Evolutionary conservation across 164 flowering plant genomes (phyloP), one percentile per base, ranked within the genome.

Genomic region (Echeveria elegans): DNA sequence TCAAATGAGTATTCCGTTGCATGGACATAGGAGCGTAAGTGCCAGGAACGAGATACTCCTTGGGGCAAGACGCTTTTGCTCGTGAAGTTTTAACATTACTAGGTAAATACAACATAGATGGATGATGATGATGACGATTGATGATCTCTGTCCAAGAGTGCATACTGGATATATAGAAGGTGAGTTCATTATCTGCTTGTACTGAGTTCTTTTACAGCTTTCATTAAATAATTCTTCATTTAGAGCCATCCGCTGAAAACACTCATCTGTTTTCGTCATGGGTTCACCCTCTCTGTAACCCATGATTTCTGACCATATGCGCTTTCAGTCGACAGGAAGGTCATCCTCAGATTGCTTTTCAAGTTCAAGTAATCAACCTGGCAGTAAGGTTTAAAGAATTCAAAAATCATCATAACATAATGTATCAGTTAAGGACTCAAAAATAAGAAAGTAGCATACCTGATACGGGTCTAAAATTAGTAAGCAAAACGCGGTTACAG

Each of bases 281-380:
- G n/a, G 65, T 85, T 85, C 66, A 87, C 69, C 71, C 64, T 79
- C 77, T 88, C 84, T 15, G 79, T 68, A 69, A 47, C 72, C 97
- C 98, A 93, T 50, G 59, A 61, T 52, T 78, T 81, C 32, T 59
- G 78, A 26, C 82, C 87, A 70, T 72, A 71, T 29, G 10, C 72
- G 76, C 63, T 73, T 70, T 47, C 63, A 32, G 43, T 66, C 24
- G 79, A 75, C 62, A 67, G 76, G 71, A 78, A 88, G 18, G 63
- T 26, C 28, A 80, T 65, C 76, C 96, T 85, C 76, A 83, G 72
- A 63, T 88, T 82, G 60, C 76, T 81, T 85, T 86, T 93, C 80
- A 93, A 73, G 73, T 93, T 93, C 77, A 93, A 69, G 78, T 93
- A 93, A 78, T 90, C 97, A 71, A 88, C 94, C 96, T 89, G 86